Evolutionary conservation across 306 rosid species (phyloP), one percentile per base, ranked within the genome.

Genomic region (Malus fusca): DNA sequence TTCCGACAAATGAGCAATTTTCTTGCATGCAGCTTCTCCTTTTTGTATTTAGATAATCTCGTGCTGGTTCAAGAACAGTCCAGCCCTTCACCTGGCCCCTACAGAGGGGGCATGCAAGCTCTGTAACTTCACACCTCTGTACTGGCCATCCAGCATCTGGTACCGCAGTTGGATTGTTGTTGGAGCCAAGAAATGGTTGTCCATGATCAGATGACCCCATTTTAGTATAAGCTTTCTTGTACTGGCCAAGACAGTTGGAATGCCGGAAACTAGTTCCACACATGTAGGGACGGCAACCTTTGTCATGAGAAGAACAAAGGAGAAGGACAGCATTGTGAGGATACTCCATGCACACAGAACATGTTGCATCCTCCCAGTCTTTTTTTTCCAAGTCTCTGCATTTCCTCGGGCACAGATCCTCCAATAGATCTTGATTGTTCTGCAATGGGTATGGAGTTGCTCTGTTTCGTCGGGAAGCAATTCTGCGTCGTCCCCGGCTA

Each of bases 271-370:
- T 85, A 35, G 97, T 90, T 73, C 88, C 90, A 64, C 99, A 96
- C 99, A 96, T 92, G 77, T 88, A 96, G 69, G 99, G 91, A 80
- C 88, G 98, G 74, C 99, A 96, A 55, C 99, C 92, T 55, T 86
- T 90, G 82, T 87, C 89, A 46, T 81, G 89, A 52, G 98, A 92
- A 51, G 92, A 92, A 67, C 99, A 96, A 4, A 96, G 97, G 60
- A 96, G 97, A 67, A 96, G 98, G 63, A 92, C 98, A 8, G 99
- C 99, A 82, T 92, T 92, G 86, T 96, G 99, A 66, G 99, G 99
- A 81, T 53, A 88, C 78, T 94, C 99, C 97, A 96, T 96, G 83
- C 99, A 92, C 71, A 96, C 98, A 25, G 99, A 92, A 81, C 99
- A 96, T 3, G 96, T 92, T 52, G 90, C 93, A 72, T 92, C 97